Evolutionary conservation across 2,329 filamentous ascomycete species (phyloP).

Genomic region (Clathrospora elynae): DNA sequence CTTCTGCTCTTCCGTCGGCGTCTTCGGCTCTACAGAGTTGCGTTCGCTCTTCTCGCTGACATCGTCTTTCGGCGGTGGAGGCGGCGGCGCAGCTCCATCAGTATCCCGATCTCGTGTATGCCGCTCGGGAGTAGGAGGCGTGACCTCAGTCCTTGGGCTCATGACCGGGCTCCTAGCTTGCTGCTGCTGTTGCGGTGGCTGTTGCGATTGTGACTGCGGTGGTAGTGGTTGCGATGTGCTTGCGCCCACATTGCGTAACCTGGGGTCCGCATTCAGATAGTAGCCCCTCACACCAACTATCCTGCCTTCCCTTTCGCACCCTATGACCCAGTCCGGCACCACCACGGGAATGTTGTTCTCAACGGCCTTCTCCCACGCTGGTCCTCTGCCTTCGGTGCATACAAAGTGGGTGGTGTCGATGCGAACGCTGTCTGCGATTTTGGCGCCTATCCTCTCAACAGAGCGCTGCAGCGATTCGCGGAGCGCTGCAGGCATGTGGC

Average conservation of each 20-base stretch:
- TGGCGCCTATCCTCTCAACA: conserved; percentile 87
- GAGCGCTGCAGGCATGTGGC: conserved; percentile 74
- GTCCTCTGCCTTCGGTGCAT: conserved; percentile 87
- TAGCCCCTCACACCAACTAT: conserved; percentile 95
- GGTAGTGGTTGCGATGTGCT: conserved; percentile 35
- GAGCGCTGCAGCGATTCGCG: conserved; percentile 75
- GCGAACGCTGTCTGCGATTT: conserved; percentile 84
- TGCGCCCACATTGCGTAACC: conserved; percentile 60
- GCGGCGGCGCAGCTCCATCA: conserved; percentile 37
- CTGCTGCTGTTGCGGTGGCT: conserved; percentile 32
- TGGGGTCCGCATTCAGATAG: conserved; percentile 85
- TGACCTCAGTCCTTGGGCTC: conserved; percentile 57
- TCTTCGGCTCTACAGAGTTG: conserved; percentile 40
- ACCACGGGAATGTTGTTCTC: conserved; percentile 99
- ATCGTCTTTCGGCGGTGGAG: conserved; percentile 44
- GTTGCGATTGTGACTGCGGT: conserved; percentile 25
- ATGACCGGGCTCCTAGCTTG: conserved; percentile 40
- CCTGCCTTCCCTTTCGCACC: conserved; percentile 89
- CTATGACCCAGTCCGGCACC: conserved; percentile 93
- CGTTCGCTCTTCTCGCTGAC: conserved; percentile 27
- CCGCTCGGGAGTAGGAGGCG: conserved; percentile 57
- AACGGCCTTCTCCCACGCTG: conserved; percentile 92
- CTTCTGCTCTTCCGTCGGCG: conserved; percentile 41
- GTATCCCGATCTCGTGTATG: conserved; percentile 31
- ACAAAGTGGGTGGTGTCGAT: conserved; percentile 99